Base-by-base conservation (phyloP, 805 yeast genomes). In the Wickerhamomyces chaumierensis region DNA sequence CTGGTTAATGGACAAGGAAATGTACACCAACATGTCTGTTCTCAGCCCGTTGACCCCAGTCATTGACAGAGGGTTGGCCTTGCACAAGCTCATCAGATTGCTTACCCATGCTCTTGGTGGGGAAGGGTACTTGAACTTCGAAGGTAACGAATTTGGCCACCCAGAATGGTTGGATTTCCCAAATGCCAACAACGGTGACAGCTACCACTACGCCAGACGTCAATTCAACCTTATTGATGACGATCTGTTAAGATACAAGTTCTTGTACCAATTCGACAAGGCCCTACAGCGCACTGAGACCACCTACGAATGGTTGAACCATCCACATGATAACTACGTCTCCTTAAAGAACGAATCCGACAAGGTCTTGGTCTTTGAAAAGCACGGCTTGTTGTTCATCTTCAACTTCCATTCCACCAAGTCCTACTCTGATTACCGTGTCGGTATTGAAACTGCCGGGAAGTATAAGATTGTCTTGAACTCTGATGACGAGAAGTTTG, bases 131-230 rank as follows among this genome's bases (percentile, higher is more conserved):
- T 71, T 90, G 55, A 90, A 88, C 57, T 90, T 90, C 57, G 96
- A 90, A 66, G 97, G 98, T 41, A 90, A 90, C 54, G 98, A 90
- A 62, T 90, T 92, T 63, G 98, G 98, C 15, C 98, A 90, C 53
- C 98, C 97, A 3, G 98, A 90, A 58, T 90, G 98, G 98, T 72
- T 92, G 38, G 98, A 90, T 60, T 92, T 90, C 69, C 97, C 98
- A 13, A 77, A 96, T 52, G 80, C 47, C 21, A 96, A 95, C 28
- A 92, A 90, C 60, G 71, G 71, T 20, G 87, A 86, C 57, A 80
- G 92, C 16, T 90, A 83, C 62, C 92, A 84, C 62, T 90, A 92
- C 54, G 96, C 96, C 2, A 75, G 97, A 55, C 75, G 98, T 52
- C 98, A 90, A 61, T 92, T 88, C 70, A 86, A 86, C 53, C 69